Evolutionary conservation across 164 flowering plant species (phyloP), one percentile per base, ranked within the genome.

Genomic region (Nymphaea thermarum): DNA sequence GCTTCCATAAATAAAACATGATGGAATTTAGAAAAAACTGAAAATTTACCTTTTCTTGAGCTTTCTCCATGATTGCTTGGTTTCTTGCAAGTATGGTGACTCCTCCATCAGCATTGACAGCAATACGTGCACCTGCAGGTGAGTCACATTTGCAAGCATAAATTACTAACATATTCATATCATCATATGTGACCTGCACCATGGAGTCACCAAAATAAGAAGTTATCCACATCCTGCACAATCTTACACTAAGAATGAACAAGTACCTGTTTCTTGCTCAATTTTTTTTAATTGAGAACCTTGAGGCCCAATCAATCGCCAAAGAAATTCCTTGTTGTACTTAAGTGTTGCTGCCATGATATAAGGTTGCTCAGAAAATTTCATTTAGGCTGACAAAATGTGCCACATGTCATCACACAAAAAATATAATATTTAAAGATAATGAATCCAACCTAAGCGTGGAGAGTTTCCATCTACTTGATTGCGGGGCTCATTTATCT

Each of bases 201-300:
- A 51, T 8, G 57, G 14, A 51, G 14, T 16, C 60, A 8, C 60
- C 60, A 55, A 55, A 55, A 16, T 17, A 15, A 44, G 47, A 25
- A 25, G 36, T 25, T 25, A 25, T 25, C 36, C 36, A 25, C 36
- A 25, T 25, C 0, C 36, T 1, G 36, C 36, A 25, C 36, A 25
- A 25, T 47, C 12, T 47, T 47, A 47, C 55, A 47, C 55, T 47
- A 65, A 43, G 53, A 45, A 25, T 45, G 17, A 68, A 72, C 73
- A 16, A 60, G 57, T 2, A 89, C 99, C 97, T 83, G 99, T 94
- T 81, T 86, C 87, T 70, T 84, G 87, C 78, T 94, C 99, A 76
- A 94, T 83, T 78, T 84, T 82, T 74, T 82, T 86, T 84, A 82
- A 89, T 55, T 81, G 71, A 69, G 72, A 86, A 79, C 98, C 97